Evolutionary conservation across 164 flowering plant species (phyloP), one percentile per base, ranked within the genome.

Genomic region (Vitis labrusca): DNA sequence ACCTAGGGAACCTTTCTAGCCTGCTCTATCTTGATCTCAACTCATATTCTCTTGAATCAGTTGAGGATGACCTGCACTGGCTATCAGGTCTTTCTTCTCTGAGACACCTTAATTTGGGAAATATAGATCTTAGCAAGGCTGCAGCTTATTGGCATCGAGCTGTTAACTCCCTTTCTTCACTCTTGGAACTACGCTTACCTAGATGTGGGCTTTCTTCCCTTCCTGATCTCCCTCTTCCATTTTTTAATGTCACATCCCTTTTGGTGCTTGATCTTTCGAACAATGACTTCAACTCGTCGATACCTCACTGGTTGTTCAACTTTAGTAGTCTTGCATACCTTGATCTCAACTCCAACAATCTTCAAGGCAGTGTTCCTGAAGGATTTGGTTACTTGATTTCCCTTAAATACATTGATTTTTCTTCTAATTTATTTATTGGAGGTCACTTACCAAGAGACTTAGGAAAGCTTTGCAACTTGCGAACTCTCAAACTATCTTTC

Each of bases 1-100:
- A 61, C 50, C 65, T 79, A 12, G 77, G 76, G 11, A 76, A 76
- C 27, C 65, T 76, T 61, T 60, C 78, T 32, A 65, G 32, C 1
- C 49, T 77, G 78, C 53, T 53, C 3, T 64, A 53, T 57, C 79
- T 78, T 2, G 72, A 76, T 30, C 75, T 77, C 1, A 5, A 37
- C 13, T 52, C 57, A 19, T n/a, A 59, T 59, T 52, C 56, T 23
- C 1, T 23, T 23, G 23, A 23, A 0, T 65, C 7, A 27, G 14
- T 47, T 29, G 27, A 44, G n/a, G 0, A 27, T 6, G 57, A 57
- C 50, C 58, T 76, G 9, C 48, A 55, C 1, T 81, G 82, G 84
- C 50, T 78, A 0, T 48, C 65, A 10, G 53, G 69, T 60, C 70
- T 76, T n/a, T 64, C 68, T 50, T 73, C 74, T 49, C 67, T 78